Evolutionary conservation across 2,329 filamentous ascomycete genomes (phyloP), one percentile per base, ranked within the genome.

Genomic region (Juglanconis oblonga): DNA sequence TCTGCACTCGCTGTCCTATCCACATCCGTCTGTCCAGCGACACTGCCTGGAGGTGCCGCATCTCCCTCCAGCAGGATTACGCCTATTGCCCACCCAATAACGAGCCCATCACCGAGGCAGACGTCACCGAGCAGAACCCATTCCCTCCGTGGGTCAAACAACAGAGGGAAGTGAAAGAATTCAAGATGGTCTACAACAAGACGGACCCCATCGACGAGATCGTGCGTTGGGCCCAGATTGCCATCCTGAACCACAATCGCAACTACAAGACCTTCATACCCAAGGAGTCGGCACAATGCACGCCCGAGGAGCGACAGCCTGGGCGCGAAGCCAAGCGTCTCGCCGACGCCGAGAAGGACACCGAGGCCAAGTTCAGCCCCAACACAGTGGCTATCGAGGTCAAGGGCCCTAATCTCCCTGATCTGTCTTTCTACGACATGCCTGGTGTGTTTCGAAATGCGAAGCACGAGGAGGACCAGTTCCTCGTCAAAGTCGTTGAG

Each of bases 361-460:
- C 80, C 0, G 73, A 84, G 5, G 86, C 88, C 0, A 86, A 90
- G 8, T 96, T 96, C 65, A 92, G 89, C 0, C 92, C 92, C 0
- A 97, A 97, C 64, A 81, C 92, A 0, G 87, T 97, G 0, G 83
- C 87, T 0, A 77, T 97, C 0, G 84, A 92, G 55, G 92, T 97
- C 32, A 85, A 85, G 0, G 89, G 88, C 0, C 89, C 89, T 0
- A 80, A 79, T 0, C 80, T 94, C 0, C 88, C 91, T 0, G 86
- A 91, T 5, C 71, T 97, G 0, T 91, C 88, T 0, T 96, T 97
- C 67, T 94, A 91, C 62, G 92, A 97, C 62, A 79, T 97, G 0
- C 92, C 92, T 0, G 92, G 92, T 0, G 86, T 96, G 0, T 94
- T 96, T 63, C 85, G 87, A 24, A 88, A 88, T 7, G 82, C 87